Evolutionary conservation across 2,329 filamentous ascomycete species (phyloP), one percentile per base, ranked within the genome.

Genomic region (Fusarium liriodendri): DNA sequence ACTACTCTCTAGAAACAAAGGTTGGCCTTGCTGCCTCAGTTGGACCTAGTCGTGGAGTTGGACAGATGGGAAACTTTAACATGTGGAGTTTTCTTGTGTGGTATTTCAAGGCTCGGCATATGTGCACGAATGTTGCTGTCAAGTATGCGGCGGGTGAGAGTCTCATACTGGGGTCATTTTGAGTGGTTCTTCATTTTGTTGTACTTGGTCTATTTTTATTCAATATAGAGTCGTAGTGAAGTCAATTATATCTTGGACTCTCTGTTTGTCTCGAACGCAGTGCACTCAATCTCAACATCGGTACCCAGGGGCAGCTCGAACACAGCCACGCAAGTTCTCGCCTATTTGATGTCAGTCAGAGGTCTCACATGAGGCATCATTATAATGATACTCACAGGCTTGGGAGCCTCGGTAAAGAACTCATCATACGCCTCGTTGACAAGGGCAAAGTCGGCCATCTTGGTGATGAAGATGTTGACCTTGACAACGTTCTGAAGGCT

Each of bases 261-360:
- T 29, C 47, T 29, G 16, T 6, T 11, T 4, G 16, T 29, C 47
- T 52, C 35, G 22, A 35, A 59, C 9, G 78, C 78, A 9, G 92
- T 91, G 79, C 90, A 92, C 84, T 95, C 93, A 79, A 95, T 93
- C 85, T 95, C 93, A 10, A 95, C 90, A 67, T 92, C 89, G 5
- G 92, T 92, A 13, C 89, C 88, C 78, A 93, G 88, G 2, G 93
- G 93, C 74, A 95, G 83, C 80, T 93, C 88, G 82, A 93, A 90
- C 18, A 95, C 93, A 0, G 93, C 93, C 27, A 95, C 92, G 80
- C 93, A 95, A 66, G 90, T 92, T 70, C 92, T 82, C 70, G 82
- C 83, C 84, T 85, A 9, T 1, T 10, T 2, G 6, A 18, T 13
- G 13, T 62, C 81, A 14, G 88, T 85, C 3, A 29, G 16, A 11